Evolutionary conservation across 345 rosid genomes (phyloP).

Genomic region (Sisymbrium irio): DNA sequence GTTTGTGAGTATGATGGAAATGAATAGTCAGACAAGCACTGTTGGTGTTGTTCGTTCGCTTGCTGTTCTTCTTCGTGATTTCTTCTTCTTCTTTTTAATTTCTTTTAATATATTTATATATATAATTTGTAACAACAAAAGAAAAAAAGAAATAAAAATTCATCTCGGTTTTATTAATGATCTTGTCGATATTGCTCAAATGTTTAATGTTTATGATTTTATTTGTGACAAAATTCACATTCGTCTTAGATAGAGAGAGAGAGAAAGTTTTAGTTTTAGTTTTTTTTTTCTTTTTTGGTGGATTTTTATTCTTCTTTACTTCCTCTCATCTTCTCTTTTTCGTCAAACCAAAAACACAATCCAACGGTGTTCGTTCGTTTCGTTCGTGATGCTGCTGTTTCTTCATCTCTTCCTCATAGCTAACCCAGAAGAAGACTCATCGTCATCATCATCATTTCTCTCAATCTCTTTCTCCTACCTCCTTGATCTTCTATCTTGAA

Average conservation of each 20-base stretch:
- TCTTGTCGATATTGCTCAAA: constrained; percentile 34
- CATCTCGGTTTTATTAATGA: constrained; percentile 27
- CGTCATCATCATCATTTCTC: not conserved
- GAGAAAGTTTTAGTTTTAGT: not conserved
- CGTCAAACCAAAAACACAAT: constrained; percentile 37
- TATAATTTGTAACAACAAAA: not conserved
- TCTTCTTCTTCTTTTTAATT: constrained; percentile 17
- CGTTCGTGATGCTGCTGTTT: constrained; percentile 11
- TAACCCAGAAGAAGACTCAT: not conserved
- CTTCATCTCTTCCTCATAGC: not conserved
- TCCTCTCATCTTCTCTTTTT: constrained; percentile 20
- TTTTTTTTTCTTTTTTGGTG: constrained; percentile 27
- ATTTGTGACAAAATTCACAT: constrained; percentile 45
- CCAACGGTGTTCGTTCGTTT: constrained; percentile 31
- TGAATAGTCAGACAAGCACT: constrained; percentile 38
- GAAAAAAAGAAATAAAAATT: not conserved
- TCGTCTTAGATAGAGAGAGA: constrained; percentile 37
- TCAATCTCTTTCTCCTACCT: too few species aligned
- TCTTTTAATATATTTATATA: constrained; percentile 5
- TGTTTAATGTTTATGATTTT: constrained; percentile 31
- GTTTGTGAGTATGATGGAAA: constrained; percentile 19
- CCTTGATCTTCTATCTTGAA: too few species aligned
- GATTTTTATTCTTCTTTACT: constrained; percentile 39
- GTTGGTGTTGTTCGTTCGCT: constrained; percentile 39
- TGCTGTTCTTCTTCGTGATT: constrained; percentile 33